Conservation (phyloP, 2,329 filamentous ascomycete genomes). For the Aspergillus hiratsukae region DNA sequence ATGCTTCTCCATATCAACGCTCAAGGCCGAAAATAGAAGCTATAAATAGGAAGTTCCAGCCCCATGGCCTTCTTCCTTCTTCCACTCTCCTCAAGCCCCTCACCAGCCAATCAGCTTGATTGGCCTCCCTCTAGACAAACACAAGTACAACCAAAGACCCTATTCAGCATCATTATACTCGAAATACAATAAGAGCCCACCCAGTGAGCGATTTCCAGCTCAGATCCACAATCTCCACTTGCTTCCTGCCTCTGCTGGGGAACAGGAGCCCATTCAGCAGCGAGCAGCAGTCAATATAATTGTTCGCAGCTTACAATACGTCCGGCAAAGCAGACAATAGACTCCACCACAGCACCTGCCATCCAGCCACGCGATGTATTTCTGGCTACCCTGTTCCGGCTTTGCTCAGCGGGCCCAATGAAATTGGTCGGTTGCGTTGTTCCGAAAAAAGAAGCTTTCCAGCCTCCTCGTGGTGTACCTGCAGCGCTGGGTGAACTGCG, state of each 20-base stretch:
- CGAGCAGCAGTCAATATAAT: not conserved
- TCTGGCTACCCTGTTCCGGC: not conserved
- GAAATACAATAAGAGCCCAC: not conserved
- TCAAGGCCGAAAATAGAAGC: not conserved
- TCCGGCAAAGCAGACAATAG: not conserved
- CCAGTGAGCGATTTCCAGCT: not conserved
- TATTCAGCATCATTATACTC: not conserved
- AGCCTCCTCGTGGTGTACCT: not conserved
- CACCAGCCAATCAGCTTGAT: not conserved
- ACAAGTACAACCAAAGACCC: not conserved
- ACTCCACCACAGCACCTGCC: not conserved
- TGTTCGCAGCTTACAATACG: not conserved
- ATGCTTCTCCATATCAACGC: not conserved
- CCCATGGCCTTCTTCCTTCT: not conserved
- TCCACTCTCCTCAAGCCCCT: not conserved
- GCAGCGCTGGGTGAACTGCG: not conserved
- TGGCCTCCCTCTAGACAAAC: not conserved
- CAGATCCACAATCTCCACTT: not conserved
- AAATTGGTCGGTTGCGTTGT: not conserved
- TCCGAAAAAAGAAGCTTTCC: not conserved
- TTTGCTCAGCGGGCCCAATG: not conserved
- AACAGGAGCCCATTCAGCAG: not conserved
- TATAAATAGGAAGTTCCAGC: not conserved
- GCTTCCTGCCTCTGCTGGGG: not conserved
- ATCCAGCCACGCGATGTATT: not conserved